Evolutionary conservation across 805 yeast species (phyloP), one percentile per base, ranked within the genome.

Genomic region (Lachancea cidri): DNA sequence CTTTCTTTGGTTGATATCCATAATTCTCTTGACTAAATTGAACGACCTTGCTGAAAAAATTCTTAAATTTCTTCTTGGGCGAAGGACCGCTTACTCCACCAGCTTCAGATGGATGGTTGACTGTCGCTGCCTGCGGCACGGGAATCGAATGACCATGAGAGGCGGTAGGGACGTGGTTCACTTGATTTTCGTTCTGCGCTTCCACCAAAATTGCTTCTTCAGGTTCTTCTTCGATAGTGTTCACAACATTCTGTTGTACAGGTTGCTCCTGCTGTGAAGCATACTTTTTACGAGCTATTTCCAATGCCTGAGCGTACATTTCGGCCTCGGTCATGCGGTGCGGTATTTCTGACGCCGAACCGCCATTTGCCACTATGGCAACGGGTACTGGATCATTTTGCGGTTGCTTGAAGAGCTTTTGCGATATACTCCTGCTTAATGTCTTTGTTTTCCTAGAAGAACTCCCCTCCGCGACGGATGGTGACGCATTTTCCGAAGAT

Each of bases 291-390:
- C 72, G 65, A 0, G 87, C 85, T 17, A 75, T 73, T 47, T 73
- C 72, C 51, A 74, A 64, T 0, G 86, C 86, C 45, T 66, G 62
- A 6, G 68, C 71, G 52, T 79, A 79, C 69, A 79, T 66, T 46
- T 79, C 80, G 18, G 71, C 76, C 24, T 72, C 72, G 19, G 74
- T 56, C 32, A 58, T 34, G 19, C 38, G 31, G n/a, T 29, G 32
- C n/a, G 32, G 32, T 29, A 29, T 15, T 8, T 29, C 32, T 29
- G 32, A 29, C 32, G 16, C 7, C 14, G 5, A 15, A 7, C 14
- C 32, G 7, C 7, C 32, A 13, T 29, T 29, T 29, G 5, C 16
- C 5, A 29, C 16, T 7, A 6, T 29, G 7, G 7, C 27, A 22
- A 22, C 11, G 11, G 27, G 11, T 11, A 7, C 9, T 22, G 27